Conservation (phyloP, 805 yeast genomes). For the Candida krabiensis region DNA sequence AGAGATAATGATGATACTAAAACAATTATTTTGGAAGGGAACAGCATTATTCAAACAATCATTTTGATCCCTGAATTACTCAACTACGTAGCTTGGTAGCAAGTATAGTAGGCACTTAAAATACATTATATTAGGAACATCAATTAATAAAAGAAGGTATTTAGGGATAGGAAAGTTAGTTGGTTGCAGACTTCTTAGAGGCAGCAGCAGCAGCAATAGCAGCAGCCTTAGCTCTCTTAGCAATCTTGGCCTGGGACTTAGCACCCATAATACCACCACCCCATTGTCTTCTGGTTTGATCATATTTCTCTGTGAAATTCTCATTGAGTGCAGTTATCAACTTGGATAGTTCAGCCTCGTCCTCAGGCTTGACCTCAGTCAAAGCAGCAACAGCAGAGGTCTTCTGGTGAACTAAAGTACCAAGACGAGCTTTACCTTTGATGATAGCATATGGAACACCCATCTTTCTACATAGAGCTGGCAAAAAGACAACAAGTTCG, state of each 20-base stretch:
- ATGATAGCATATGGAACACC: constrained; percentile 99
- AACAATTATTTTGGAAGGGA: no score
- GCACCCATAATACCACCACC: constrained; percentile 99
- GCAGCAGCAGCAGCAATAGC: constrained; percentile 59
- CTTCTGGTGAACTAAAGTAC: constrained; percentile 96
- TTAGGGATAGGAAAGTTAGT: no score
- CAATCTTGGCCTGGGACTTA: constrained; percentile 84
- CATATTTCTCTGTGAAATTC: constrained; percentile 92
- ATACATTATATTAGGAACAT: no score
- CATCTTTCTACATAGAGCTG: constrained; percentile 99
- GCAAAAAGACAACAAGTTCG: constrained; percentile 94
- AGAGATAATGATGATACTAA: no score
- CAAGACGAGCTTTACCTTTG: constrained; percentile 98
- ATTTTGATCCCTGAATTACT: no score
- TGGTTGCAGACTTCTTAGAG: neutral
- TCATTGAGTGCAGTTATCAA: constrained; percentile 90
- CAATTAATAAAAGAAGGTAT: no score
- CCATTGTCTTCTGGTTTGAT: constrained; percentile 97
- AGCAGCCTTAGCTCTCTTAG: constrained; percentile 63
- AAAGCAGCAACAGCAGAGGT: constrained; percentile 96
- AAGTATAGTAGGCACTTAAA: no score
- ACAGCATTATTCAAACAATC: no score
- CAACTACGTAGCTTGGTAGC: no score
- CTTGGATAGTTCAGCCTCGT: constrained; percentile 91
- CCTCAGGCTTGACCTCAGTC: constrained; percentile 93